These are phyloP conservation scores for Lactuca sativa DNA, from an alignment of 129 eudicot species.

Conservation along the genomic window DNA sequence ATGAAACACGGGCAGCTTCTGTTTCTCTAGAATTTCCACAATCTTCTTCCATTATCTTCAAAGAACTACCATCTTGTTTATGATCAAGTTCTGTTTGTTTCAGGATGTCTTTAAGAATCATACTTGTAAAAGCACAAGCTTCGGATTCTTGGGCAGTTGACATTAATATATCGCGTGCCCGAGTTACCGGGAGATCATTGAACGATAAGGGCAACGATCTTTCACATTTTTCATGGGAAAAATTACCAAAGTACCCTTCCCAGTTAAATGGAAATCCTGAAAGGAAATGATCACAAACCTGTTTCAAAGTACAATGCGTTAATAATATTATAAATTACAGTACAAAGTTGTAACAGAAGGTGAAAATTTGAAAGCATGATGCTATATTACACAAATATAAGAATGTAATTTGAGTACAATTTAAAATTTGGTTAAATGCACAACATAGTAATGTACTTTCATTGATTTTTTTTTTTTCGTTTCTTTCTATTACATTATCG, in stretches of 20 bases:
- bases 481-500: no score
- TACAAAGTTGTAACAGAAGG: no score
- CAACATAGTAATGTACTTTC: no score
- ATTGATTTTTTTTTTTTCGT: not conserved
- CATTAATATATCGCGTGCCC: conserved; percentile 43
- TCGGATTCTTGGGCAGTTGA: conserved; percentile 29
- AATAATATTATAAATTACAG: no score
- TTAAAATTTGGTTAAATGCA: not conserved
- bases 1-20: not conserved
- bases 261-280: conserved; percentile 64
- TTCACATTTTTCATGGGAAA: conserved; percentile 20
- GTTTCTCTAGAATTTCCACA: not conserved
- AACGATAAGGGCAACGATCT: conserved; percentile 21
- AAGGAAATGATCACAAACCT: conserved; percentile 53
- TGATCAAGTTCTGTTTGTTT: not conserved
- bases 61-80: no score
- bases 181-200: conserved; percentile 41
- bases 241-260: conserved; percentile 48
- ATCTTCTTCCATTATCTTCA: no score
- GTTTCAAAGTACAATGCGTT: conserved; percentile 7
- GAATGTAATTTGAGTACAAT: no score
- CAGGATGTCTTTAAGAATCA: conserved; percentile 29
- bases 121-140: conserved; percentile 16
- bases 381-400: no score
- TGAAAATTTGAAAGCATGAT: no score